Evolutionary conservation across 2,329 filamentous ascomycete genomes (phyloP), one percentile per base, ranked within the genome.

Genomic region (Cladosporium sp.): DNA sequence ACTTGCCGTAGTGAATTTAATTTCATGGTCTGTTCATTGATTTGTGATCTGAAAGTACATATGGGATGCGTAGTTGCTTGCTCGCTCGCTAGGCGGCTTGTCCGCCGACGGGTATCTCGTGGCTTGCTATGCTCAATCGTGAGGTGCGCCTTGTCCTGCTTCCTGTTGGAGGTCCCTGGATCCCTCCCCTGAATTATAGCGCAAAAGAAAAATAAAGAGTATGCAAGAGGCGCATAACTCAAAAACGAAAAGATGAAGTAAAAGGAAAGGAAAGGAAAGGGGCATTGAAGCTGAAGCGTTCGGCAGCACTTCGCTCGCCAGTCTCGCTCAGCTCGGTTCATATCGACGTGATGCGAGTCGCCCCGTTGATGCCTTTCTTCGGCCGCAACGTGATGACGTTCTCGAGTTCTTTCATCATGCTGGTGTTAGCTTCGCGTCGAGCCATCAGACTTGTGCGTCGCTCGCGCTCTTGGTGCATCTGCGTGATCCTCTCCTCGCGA

Each of bases 341-440:
- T 58, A 67, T 62, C 56, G 62, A 67, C 23, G 63, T 67, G 49
- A 65, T 62, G 18, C 62, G 36, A 23, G 58, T 66, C 57, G 46
- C 7, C 10, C 65, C 63, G 49, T 58, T 46, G 51, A 57, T 34
- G 34, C 58, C 51, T 30, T 65, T 68, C 58, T 67, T 70, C 21
- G 72, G 73, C 32, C 73, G 65, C 34, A 77, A 63, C 34, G 73
- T 76, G 63, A 98, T 96, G 67, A 99, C 88, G 68, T 91, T 94
- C 80, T 97, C 92, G 66, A 99, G 83, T 79, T 99, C 95, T 68
- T 90, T 89, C 68, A 99, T 85, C 92, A 99, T 97, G 71, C 90
- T 92, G 51, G 89, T 91, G 68, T 88, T 96, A 13, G 92, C 90
- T 68, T 97, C 92, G 53, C 88, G 82, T 74, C 90, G 90, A 71